Evolutionary conservation across 2,329 filamentous ascomycete species (phyloP), one percentile per base, ranked within the genome.

Genomic region (Ceratocystis papillata): DNA sequence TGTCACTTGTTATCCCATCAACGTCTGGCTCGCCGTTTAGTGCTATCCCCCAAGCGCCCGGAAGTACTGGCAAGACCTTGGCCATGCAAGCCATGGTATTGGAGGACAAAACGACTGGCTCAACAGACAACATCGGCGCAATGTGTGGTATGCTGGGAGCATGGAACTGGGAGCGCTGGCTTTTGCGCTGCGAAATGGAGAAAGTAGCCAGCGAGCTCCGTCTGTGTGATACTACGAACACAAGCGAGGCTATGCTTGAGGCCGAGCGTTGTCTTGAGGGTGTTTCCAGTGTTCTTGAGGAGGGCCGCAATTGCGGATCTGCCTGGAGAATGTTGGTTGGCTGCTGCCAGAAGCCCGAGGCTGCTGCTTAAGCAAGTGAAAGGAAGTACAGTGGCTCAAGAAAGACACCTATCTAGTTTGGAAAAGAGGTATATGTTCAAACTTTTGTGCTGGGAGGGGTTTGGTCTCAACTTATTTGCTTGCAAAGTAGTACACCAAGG

Each of bases 131-230:
- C 72, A 83, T 87, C 15, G 89, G 89, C 1, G 85, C 83, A 71
- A 79, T 96, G 70, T 88, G 89, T 12, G 92, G 92, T 22, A 77
- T 97, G 50, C 84, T 93, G 0, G 94, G 90, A 3, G 87, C 88
- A 30, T 94, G 91, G 86, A 86, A 87, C 74, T 99, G 92, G 93
- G 94, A 99, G 81, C 88, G 90, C 74, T 99, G 94, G 94, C 83
- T 97, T 75, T 78, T 96, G 70, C 89, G 90, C 72, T 82, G 93
- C 72, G 89, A 94, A 77, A 83, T 87, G 77, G 92, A 96, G 79
- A 94, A 83, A 75, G 79, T 80, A 3, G 79, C 90, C 73, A 88
- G 89, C 30, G 86, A 90, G 73, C 75, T 81, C 68, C 75, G 82
- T 10, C 78, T 84, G 28, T 76, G 76, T 3, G 80, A 84, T 70